phyloP scores from a whole-genome alignment of 225 moss, liverwort and hornwort species.

The Pseudoscleropodium purum region DNA sequence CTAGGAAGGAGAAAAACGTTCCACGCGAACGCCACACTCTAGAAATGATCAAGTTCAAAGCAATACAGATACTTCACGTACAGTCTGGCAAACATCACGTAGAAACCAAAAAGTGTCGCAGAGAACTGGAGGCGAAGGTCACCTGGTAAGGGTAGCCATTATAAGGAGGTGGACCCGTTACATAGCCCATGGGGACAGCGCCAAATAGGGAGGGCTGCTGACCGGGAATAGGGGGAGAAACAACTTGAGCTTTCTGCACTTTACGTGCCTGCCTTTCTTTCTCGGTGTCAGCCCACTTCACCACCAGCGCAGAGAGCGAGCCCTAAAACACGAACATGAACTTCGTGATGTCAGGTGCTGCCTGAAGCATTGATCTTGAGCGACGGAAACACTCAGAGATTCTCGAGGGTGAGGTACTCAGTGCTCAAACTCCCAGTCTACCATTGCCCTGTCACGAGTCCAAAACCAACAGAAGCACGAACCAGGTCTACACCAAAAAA shows the following conservation, averaged over 20 bases:
- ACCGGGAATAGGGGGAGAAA: conserved; percentile 71
- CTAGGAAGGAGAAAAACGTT: neutral
- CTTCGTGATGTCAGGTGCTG: neutral
- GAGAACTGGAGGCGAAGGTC: neutral
- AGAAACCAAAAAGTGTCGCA: neutral
- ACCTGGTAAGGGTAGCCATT: conserved; percentile 87
- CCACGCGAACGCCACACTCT: neutral
- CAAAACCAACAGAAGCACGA: neutral
- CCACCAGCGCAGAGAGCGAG: conserved; percentile 78
- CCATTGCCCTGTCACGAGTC: neutral
- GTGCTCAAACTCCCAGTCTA: neutral
- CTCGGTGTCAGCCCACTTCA: conserved; percentile 95
- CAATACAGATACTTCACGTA: neutral
- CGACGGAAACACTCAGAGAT: neutral
- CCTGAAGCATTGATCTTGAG: neutral
- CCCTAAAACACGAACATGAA: conserved; percentile 31
- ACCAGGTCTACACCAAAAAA: neutral
- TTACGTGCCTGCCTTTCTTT: conserved; percentile 91
- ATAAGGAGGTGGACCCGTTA: conserved; percentile 59
- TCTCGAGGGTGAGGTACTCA: neutral
- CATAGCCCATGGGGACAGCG: conserved; percentile 86
- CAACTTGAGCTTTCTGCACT: conserved; percentile 80
- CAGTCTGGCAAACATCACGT: neutral
- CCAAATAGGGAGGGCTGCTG: conserved; percentile 92
- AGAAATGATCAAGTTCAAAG: neutral